Base-by-base conservation (phyloP, 352 stramenopile species). In the Blastocystis sp. region DNA sequence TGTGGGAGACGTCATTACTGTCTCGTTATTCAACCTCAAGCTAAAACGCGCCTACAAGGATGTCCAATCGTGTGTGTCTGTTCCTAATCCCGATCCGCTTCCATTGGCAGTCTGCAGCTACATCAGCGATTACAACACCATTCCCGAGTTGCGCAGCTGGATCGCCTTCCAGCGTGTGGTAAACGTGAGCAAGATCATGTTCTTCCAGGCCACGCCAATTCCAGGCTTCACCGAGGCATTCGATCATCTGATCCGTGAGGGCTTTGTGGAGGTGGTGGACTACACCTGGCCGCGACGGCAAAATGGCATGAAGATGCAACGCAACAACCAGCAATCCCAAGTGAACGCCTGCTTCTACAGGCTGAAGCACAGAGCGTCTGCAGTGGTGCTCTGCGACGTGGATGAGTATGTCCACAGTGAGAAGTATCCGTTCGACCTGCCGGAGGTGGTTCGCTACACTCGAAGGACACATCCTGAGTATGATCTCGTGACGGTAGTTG, bases 321-420 rank as follows among this genome's bases (percentile, higher is more conserved):
- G 10, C 34, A 81, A 61, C 40, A 81, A 81, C 63, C 71, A 81
- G 57, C 71, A 81, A 21, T 48, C 71, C 0, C 71, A 81, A 21
- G 34, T 81, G 3, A 81, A 65, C 34, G 14, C 71, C 3, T 63
- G 42, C 66, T 81, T 66, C 52, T 81, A 81, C 42, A 52, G 61
- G 6, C 48, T 57, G 28, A 62, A 64, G 66, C 54, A 70, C 43
- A 34, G 66, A 24, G 74, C 60, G 42, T 28, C 68, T 48, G 59
- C 74, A n/a, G 14, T 84, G 24, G 24, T 84, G 24, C 10, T 84
- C 3, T 84, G 74, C 45, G 74, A 84, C 66, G 60, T 63, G 61
- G 74, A 84, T 24, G 74, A 84, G 48, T 84, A 68, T 48, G 1
- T 84, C 6, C 69, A 84, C 74, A 84, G 74, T 28, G 74, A 84